Conservation (phyloP, 75 land plant species). For the Sequoiadendron giganteum region DNA sequence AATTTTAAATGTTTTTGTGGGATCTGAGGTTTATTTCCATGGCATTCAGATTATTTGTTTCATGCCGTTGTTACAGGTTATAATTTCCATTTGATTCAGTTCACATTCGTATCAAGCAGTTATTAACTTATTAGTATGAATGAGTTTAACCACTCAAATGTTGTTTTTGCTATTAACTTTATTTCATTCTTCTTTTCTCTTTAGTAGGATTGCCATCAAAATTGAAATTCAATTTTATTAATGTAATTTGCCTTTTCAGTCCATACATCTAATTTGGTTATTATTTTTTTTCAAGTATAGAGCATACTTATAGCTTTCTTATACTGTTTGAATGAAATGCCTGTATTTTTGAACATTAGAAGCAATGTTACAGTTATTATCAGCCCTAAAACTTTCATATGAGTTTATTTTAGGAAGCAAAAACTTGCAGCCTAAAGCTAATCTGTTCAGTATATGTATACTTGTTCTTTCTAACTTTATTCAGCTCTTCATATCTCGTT, state of each 20-base stretch:
- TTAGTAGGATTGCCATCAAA: background rate
- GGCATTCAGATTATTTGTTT: too few species aligned
- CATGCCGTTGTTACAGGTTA: too few species aligned
- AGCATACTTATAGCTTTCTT: background rate
- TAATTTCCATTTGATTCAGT: too few species aligned
- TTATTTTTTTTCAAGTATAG: background rate
- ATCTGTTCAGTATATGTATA: background rate
- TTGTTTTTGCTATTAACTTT: background rate
- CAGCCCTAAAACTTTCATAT: too few species aligned
- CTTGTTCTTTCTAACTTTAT: background rate
- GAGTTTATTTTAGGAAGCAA: background rate
- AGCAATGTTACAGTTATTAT: background rate
- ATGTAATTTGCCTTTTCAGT: background rate
- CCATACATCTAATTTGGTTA: background rate
- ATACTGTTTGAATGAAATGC: background rate
- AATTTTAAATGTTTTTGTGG: too few species aligned
- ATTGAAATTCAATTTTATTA: background rate
- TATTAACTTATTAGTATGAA: too few species aligned
- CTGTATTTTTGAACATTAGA: background rate
- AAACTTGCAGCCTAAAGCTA: background rate
- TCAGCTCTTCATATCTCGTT: background rate
- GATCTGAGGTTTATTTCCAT: too few species aligned
- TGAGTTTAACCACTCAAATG: background rate
- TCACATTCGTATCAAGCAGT: too few species aligned
- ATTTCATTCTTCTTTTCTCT: background rate